Conservation (phyloP, 1,139 yeast species). For the Torulaspora pretoriensis region DNA sequence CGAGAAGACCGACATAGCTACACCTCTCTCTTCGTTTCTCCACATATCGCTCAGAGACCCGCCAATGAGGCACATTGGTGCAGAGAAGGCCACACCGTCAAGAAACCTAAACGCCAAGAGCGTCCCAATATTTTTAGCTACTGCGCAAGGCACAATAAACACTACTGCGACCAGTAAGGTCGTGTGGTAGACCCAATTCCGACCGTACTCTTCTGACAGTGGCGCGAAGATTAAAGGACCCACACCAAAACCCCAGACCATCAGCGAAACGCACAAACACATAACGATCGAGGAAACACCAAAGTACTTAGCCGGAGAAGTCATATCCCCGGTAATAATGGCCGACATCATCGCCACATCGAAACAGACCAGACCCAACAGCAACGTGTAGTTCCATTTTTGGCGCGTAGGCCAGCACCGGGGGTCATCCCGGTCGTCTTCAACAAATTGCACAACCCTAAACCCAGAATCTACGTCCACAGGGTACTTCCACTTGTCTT, state of each 20-base stretch:
- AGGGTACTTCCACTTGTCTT: constrained; percentile 58
- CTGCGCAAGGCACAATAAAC: constrained; percentile 69
- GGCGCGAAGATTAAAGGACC: constrained; percentile 77
- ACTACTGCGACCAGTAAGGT: constrained; percentile 60
- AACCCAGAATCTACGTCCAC: constrained; percentile 51
- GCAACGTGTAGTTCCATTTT: constrained; percentile 54
- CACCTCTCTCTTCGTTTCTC: constrained; percentile 59
- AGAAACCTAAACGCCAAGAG: constrained; percentile 60
- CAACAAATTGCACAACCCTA: constrained; percentile 57
- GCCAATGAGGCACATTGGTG: constrained; percentile 78
- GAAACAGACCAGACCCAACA: constrained; percentile 53
- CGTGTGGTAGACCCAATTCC: constrained; percentile 52
- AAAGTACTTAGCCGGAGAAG: constrained; percentile 48
- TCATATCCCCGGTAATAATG: constrained; percentile 57
- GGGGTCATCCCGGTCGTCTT: constrained; percentile 56
- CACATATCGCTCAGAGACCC: constrained; percentile 76
- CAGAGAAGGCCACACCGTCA: constrained; percentile 67
- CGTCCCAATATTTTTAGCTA: constrained; percentile 67
- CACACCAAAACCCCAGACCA: constrained; percentile 72
- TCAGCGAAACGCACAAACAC: constrained; percentile 53
- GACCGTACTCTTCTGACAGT: constrained; percentile 64
- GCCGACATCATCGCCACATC: constrained; percentile 60
- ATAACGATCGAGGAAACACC: constrained; percentile 53
- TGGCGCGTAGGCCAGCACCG: constrained; percentile 45
- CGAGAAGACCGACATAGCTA: constrained; percentile 70